Conservation (phyloP, 2,329 filamentous ascomycete species). For the Aureobasidium sp. region DNA sequence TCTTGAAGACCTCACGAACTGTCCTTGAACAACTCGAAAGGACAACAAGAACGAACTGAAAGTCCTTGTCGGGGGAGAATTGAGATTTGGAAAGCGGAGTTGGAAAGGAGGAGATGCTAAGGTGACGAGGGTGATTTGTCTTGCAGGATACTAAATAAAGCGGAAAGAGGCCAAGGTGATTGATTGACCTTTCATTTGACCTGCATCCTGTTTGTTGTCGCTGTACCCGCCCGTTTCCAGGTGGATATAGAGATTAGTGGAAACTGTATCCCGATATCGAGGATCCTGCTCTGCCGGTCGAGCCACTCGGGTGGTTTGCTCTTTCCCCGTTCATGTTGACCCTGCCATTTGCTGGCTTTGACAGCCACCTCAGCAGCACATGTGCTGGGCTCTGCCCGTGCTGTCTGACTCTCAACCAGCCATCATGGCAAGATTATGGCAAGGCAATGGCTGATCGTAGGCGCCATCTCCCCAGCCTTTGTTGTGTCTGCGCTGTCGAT, state of each 20-base stretch:
- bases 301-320: conserved; percentile 14
- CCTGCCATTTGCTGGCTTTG: neutral
- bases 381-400: neutral
- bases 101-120: conserved; percentile 7
- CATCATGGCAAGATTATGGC: neutral
- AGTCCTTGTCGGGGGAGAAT: conserved; percentile 11
- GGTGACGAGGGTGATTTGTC: conserved; percentile 10
- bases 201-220: conserved; percentile 14
- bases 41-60: conserved; percentile 20
- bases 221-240: conserved; percentile 14
- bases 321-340: neutral
- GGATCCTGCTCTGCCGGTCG: neutral
- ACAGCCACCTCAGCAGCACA: neutral
- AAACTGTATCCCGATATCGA: conserved; percentile 2
- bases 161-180: neutral
- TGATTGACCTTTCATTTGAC: conserved; percentile 14
- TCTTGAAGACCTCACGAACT: conserved; percentile 20
- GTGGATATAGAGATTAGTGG: conserved; percentile 6
- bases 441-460: neutral
- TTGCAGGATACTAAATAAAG: conserved; percentile 8
- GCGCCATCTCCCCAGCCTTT: conserved; percentile 6
- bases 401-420: neutral
- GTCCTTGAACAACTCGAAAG: conserved; percentile 21
- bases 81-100: neutral
- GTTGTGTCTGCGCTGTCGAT: conserved; percentile 7